Evolutionary conservation across 805 yeast species (phyloP).

Genomic region (Wickerhamomyces hampshirensis): DNA sequence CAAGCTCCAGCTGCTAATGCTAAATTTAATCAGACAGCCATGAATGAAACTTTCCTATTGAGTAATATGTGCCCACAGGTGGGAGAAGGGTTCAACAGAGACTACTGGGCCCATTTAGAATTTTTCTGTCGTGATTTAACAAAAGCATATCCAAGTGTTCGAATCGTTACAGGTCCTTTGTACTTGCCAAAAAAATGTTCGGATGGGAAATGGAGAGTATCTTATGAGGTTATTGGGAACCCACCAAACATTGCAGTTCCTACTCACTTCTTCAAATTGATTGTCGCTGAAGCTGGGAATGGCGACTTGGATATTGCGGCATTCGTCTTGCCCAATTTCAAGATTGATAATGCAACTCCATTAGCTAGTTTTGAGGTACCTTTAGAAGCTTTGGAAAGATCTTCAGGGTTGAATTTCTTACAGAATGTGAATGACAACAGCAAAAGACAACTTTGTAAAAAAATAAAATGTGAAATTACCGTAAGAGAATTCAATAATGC

Average conservation of each 20-base stretch:
- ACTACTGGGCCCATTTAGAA: constrained; percentile 97
- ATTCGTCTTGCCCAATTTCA: constrained; percentile 88
- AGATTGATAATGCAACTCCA: constrained; percentile 65
- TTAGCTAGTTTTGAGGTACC: constrained; percentile 81
- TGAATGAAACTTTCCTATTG: constrained; percentile 90
- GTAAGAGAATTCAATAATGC: constrained; percentile 71
- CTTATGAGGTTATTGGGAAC: constrained; percentile 90
- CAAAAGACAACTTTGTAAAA: constrained; percentile 66
- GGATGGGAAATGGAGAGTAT: constrained; percentile 82
- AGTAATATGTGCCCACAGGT: constrained; percentile 96
- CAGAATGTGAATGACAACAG: constrained; percentile 57
- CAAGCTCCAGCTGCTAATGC: constrained; percentile 98
- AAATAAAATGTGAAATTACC: constrained; percentile 71
- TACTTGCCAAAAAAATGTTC: constrained; percentile 70
- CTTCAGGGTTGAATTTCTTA: constrained; percentile 80
- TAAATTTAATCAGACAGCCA: constrained; percentile 80
- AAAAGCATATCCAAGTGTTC: constrained; percentile 61
- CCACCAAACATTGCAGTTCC: constrained; percentile 98
- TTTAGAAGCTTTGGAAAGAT: constrained; percentile 79
- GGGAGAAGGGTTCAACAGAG: constrained; percentile 96
- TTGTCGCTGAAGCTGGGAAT: constrained; percentile 71
- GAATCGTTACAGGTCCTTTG: constrained; percentile 91
- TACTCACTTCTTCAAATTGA: constrained; percentile 89
- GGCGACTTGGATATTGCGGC: constrained; percentile 72
- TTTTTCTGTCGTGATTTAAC: constrained; percentile 81